Conservation (phyloP, 176 grass and related monocot genomes). For the Avena eriantha region DNA sequence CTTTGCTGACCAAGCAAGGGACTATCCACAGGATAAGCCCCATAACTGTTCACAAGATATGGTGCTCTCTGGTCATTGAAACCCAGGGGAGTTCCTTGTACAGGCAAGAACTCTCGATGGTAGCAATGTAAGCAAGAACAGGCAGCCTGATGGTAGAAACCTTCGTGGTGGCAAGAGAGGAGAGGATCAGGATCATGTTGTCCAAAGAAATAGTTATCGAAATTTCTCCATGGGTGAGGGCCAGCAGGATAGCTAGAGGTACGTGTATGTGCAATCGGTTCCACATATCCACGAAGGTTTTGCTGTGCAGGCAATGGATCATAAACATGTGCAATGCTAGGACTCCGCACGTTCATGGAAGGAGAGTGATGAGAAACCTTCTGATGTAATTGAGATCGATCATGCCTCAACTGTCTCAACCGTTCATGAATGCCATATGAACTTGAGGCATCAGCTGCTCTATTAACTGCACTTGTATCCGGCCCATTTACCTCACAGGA, state of each 20-base stretch:
- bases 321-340: constrained; percentile 57
- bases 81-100: constrained; percentile 47
- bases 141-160: constrained; percentile 75
- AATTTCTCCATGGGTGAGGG: constrained; percentile 51
- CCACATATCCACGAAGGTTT: constrained; percentile 57
- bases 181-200: constrained; percentile 70
- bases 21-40: constrained; percentile 41
- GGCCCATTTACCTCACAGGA: constrained; percentile 62
- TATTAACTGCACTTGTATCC: constrained; percentile 43
- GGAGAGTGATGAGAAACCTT: constrained; percentile 46
- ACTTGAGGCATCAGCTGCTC: constrained; percentile 42
- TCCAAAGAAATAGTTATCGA: constrained; percentile 67
- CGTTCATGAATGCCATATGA: constrained; percentile 47
- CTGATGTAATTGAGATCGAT: constrained; percentile 48
- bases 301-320: constrained; percentile 48
- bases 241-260: constrained; percentile 49
- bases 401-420: constrained; percentile 47
- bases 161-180: constrained; percentile 73
- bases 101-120: constrained; percentile 65
- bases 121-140: constrained; percentile 83
- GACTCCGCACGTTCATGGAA: constrained; percentile 45
- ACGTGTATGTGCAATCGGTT: constrained; percentile 40
- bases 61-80: constrained; percentile 61
- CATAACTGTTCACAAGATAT: constrained; percentile 52
- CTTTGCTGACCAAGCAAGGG: constrained; percentile 56